Conservation (phyloP, 2,329 filamentous ascomycete genomes). For the Coniochaeta sp. region DNA sequence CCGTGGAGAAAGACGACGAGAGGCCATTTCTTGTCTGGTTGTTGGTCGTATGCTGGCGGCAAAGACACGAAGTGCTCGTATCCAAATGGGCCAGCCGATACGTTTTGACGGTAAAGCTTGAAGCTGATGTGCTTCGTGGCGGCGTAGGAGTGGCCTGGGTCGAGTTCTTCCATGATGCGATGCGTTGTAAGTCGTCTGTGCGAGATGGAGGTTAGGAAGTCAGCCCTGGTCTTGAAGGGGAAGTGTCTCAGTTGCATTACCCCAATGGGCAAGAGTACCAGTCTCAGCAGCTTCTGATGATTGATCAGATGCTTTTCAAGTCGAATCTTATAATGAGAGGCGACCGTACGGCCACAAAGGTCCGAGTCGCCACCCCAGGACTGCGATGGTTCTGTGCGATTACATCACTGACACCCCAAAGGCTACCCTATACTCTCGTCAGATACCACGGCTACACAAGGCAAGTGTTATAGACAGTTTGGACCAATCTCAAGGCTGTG, state of each 20-base stretch:
- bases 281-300: too few species aligned
- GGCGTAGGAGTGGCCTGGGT: neutral
- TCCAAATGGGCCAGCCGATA: neutral
- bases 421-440: too few species aligned
- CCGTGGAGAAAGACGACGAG: neutral
- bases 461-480: too few species aligned
- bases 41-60: neutral
- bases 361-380: neutral
- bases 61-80: neutral
- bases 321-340: neutral
- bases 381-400: too few species aligned
- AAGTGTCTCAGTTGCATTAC: too few species aligned
- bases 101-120: neutral
- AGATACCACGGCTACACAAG: too few species aligned
- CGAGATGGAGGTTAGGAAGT: too few species aligned
- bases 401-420: neutral
- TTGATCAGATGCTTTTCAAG: neutral
- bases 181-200: too few species aligned
- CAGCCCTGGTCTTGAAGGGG: too few species aligned
- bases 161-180: neutral
- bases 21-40: neutral
- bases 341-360: neutral
- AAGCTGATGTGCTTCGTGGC: neutral
- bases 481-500: too few species aligned
- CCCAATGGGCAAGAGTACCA: too few species aligned